These are phyloP conservation scores for Colletotrichum sp. DNA, from an alignment of 2,329 filamentous ascomycete species.

Conservation along the genomic window DNA sequence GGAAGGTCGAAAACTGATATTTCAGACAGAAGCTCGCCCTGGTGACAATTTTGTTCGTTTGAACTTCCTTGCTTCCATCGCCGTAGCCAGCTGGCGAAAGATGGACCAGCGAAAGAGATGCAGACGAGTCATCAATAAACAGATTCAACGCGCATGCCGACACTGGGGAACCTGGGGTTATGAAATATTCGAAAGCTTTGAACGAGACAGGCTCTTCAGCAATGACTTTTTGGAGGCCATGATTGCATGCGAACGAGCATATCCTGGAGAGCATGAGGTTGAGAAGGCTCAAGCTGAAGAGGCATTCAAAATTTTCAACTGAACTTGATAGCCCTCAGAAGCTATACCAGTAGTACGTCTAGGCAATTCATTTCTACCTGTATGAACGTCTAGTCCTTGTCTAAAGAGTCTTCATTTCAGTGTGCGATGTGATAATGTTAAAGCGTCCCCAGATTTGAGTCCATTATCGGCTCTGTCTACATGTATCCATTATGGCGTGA, in stretches of 20 bases:
- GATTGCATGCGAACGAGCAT: background rate
- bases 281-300: background rate
- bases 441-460: background rate
- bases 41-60: too few species aligned
- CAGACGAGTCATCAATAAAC: background rate
- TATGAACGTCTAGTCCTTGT: background rate
- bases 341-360: background rate
- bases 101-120: background rate
- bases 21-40: too few species aligned
- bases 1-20: too few species aligned
- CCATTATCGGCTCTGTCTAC: background rate
- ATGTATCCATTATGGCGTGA: background rate
- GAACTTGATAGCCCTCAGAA: background rate
- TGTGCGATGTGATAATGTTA: background rate
- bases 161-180: background rate
- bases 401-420: background rate
- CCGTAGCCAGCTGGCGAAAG: background rate
- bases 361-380: background rate
- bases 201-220: fast-evolving
- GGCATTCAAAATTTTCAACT: background rate
- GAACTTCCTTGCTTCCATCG: background rate
- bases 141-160: background rate
- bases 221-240: background rate
- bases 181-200: fast-evolving
- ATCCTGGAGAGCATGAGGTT: background rate